Evolutionary conservation across 768 basidiomycete genomes (phyloP).

Genomic region (Podaxis sp.): DNA sequence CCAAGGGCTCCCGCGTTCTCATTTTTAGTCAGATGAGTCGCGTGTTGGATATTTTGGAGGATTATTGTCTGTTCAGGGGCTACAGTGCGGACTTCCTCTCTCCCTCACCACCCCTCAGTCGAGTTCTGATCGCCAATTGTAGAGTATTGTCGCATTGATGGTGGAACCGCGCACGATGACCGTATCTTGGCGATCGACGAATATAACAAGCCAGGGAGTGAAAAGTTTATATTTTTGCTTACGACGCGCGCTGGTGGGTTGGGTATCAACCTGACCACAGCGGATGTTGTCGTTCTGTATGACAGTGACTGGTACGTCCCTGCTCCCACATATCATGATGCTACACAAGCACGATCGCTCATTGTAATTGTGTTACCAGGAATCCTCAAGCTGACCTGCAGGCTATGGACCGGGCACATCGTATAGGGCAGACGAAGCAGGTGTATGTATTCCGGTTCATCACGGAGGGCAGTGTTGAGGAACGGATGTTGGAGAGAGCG

Average conservation of each 20-base stretch:
- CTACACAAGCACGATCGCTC: not conserved
- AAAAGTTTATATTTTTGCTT: constrained; percentile 94
- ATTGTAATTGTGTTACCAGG: constrained; percentile 39
- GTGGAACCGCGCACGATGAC: constrained; percentile 93
- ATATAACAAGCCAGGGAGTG: constrained; percentile 91
- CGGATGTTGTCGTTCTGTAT: constrained; percentile 93
- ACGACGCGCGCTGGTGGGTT: constrained; percentile 97
- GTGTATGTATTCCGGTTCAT: constrained; percentile 98
- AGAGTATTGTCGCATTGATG: constrained; percentile 98
- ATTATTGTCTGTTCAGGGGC: constrained; percentile 89
- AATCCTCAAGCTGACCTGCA: constrained; percentile 99
- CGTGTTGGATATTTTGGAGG: constrained; percentile 96
- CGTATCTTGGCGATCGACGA: constrained; percentile 96
- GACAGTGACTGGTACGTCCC: constrained; percentile 89
- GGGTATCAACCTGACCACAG: constrained; percentile 94
- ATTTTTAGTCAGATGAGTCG: constrained; percentile 99
- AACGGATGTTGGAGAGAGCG: constrained; percentile 91
- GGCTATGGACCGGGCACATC: constrained; percentile 97
- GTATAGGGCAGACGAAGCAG: constrained; percentile 96
- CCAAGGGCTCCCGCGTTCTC: constrained; percentile 89
- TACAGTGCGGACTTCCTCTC: constrained; percentile 62
- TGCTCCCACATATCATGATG: not conserved
- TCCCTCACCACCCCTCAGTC: not conserved
- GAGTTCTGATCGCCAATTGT: constrained; percentile 2
- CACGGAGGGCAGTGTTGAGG: constrained; percentile 94